Evolutionary conservation across 1,284 basidiomycete genomes (phyloP), one percentile per base, ranked within the genome.

Genomic region (Microbotryum intermedium): DNA sequence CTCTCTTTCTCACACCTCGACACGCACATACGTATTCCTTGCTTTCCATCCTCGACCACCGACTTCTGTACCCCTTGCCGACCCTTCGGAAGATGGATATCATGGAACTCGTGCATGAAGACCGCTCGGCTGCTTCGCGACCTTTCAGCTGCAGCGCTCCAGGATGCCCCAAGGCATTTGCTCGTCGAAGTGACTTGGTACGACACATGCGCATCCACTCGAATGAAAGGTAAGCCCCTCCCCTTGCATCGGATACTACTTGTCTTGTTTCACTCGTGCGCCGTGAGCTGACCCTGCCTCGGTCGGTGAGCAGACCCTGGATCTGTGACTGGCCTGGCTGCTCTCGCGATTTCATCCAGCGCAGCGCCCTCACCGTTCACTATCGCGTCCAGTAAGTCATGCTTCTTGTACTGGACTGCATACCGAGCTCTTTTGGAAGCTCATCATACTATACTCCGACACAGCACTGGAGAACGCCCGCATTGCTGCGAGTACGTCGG

Each of bases 381-480:
- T 77, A 71, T 26, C 50, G 55, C 2, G 58, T 57, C 18, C 57
- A 77, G 64, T 65, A 20, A 42, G 64, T 59, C 10, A n/a, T 42
- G 9, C 30, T 43, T n/a, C 21, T 10, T 6, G 13, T 45, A 28
- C 28, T 21, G 9, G 7, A 30, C 6, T 4, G 7, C 13, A 4
- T 18, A 11, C 20, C 4, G 0, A 21, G 26, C 11, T 25, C 21
- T 18, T 34, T 21, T 23, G 26, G 10, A n/a, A 10, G 6, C 39
- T 45, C 4, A 20, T 43, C 25, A 21, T 8, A 4, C 44, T 25
- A 18, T 34, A 29, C 23, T 39, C 53, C 28, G 6, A n/a, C 57
- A 6, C 42, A 67, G 66, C 79, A 80, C 80, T 26, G 81, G 81
- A 21, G 81, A 82, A 66, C 75, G 78, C 26, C 81, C 81, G 1